Evolutionary conservation across 371 early-diverging fungal species (phyloP).

Genomic region (Zopfochytrium polystomum): DNA sequence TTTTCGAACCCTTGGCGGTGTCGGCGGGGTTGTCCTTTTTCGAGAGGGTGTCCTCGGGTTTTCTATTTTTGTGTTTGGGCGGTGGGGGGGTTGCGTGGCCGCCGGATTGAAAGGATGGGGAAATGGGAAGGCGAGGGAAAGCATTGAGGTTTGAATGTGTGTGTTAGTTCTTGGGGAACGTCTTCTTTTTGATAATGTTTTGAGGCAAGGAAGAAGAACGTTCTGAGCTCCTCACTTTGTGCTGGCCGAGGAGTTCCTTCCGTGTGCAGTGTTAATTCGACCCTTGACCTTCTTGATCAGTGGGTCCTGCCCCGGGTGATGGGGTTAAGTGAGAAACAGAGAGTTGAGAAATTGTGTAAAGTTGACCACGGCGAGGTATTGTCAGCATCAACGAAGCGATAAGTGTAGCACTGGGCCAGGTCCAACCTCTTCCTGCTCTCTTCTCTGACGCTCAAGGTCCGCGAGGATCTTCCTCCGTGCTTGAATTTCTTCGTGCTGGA

Average conservation of each 20-base stretch:
- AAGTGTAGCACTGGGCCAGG: background rate
- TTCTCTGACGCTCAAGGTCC: conserved; percentile 38
- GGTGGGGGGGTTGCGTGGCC: background rate
- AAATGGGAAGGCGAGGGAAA: background rate
- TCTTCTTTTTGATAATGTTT: too few species aligned
- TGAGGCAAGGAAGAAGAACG: too few species aligned
- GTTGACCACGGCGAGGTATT: too few species aligned
- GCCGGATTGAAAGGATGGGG: background rate
- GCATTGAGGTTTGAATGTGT: conserved; percentile 17
- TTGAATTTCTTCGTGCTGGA: conserved; percentile 41
- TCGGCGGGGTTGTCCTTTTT: conserved; percentile 19
- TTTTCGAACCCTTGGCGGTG: conserved; percentile 20
- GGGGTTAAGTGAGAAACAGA: too few species aligned
- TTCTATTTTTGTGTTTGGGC: conserved; percentile 6
- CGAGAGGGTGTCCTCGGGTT: conserved; percentile 32
- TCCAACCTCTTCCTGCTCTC: conserved; percentile 45
- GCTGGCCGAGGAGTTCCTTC: too few species aligned
- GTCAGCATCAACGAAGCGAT: background rate
- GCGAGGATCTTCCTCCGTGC: conserved; percentile 35
- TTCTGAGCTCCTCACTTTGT: too few species aligned
- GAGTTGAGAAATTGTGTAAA: too few species aligned
- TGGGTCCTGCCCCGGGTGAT: conserved; percentile 29
- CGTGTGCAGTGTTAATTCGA: conserved; percentile 18
- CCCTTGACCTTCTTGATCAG: conserved; percentile 34
- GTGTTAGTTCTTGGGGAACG: too few species aligned